phyloP scores from a whole-genome alignment of 2,329 filamentous ascomycete genomes.

The Ascocoryne sarcoides region DNA sequence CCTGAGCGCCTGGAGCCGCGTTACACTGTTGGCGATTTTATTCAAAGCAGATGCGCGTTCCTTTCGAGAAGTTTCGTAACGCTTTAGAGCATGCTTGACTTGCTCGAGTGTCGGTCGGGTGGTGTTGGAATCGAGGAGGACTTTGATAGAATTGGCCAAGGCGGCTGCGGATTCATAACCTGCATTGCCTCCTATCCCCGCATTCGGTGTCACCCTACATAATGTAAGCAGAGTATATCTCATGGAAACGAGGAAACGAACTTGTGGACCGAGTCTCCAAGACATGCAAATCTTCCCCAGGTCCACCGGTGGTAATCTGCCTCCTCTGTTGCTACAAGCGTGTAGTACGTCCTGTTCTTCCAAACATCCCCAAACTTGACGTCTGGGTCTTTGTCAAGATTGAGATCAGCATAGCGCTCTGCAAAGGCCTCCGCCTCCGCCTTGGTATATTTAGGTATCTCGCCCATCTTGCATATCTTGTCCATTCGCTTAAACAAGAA shows the following conservation, averaged over 20 bases:
- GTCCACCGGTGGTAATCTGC: conserved; percentile 13
- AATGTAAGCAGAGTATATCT: not conserved
- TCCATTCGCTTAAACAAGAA: conserved; percentile 12
- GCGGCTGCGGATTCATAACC: conserved; percentile 31
- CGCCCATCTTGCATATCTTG: conserved; percentile 5
- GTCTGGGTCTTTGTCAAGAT: too few species aligned
- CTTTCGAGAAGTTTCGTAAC: conserved; percentile 5
- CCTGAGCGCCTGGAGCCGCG: conserved; percentile 11
- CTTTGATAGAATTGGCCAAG: conserved; percentile 18
- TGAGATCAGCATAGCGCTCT: conserved; percentile 3
- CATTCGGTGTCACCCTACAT: conserved; percentile 15
- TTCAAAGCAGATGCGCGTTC: conserved; percentile 3
- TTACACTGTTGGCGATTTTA: conserved; percentile 9
- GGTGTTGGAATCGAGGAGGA: not conserved
- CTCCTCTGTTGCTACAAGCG: conserved; percentile 13
- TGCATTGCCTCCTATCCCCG: conserved; percentile 32
- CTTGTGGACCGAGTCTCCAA: conserved; percentile 19
- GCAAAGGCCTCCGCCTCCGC: conserved; percentile 3
- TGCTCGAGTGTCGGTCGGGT: not conserved
- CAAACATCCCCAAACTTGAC: conserved; percentile 14
- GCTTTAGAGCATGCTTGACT: conserved; percentile 2
- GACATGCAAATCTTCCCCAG: conserved; percentile 13
- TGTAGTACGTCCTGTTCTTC: conserved; percentile 4
- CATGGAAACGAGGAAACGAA: conserved; percentile 5
- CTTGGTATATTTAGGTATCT: conserved; percentile 15